Percentiles rank a stretch among this genome's conserved stretches.
phyloP scores from a whole-genome alignment of 202 grass and related monocot species.

The Digitaria exilis region DNA sequence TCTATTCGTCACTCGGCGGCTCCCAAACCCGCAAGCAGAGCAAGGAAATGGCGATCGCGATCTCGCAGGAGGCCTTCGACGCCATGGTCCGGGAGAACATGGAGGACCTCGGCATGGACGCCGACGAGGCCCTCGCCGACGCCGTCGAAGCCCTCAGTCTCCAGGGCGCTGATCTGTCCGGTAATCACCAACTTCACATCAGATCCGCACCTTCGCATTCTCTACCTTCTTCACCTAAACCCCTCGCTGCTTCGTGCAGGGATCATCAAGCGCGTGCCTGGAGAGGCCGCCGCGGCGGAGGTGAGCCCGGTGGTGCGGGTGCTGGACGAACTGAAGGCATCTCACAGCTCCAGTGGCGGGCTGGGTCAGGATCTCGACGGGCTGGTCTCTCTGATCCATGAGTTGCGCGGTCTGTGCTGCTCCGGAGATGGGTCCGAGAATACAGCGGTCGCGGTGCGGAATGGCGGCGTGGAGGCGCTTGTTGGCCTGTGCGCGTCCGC shows the following conservation, averaged over 20 bases:
- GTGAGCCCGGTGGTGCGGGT: slow-evolving; percentile 66
- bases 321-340: slow-evolving; percentile 65
- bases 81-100: slow-evolving; percentile 89
- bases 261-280: slow-evolving; percentile 77
- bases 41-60: slow-evolving; percentile 64
- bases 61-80: slow-evolving; percentile 93
- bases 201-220: slow-evolving; percentile 29
- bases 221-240: not conserved
- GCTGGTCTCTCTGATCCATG: slow-evolving; percentile 58
- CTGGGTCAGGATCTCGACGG: slow-evolving; percentile 43
- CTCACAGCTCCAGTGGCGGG: slow-evolving; percentile 32
- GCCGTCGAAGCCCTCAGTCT: slow-evolving; percentile 83
- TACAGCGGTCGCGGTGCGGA: slow-evolving; percentile 60
- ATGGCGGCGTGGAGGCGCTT: slow-evolving; percentile 73
- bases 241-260: slow-evolving; percentile 52
- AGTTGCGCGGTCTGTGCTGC: slow-evolving; percentile 58
- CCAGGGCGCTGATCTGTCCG: slow-evolving; percentile 82
- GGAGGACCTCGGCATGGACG: slow-evolving; percentile 94
- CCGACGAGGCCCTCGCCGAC: slow-evolving; percentile 84
- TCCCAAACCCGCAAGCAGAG: not conserved
- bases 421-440: slow-evolving; percentile 64
- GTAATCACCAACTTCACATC: slow-evolving; percentile 30
- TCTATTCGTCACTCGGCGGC: not conserved
- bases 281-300: slow-evolving; percentile 52
- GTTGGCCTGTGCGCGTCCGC: slow-evolving; percentile 63